Evolutionary conservation across 306 rosid species (phyloP).

Genomic region (Cucumis hystrix): DNA sequence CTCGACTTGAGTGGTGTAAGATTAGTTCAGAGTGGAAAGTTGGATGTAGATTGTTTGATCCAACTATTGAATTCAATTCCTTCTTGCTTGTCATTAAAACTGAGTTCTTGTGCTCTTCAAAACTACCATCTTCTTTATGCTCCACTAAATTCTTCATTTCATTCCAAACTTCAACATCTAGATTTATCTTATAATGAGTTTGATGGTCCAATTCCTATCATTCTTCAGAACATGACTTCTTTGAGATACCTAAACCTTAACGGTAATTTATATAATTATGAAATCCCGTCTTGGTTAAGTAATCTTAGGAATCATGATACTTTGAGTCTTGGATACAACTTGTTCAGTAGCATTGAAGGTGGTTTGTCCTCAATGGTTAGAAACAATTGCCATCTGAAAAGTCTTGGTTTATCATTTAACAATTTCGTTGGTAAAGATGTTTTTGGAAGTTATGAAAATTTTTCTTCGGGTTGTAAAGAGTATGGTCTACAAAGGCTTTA

Average conservation of each 20-base stretch:
- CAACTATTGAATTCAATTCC: neutral
- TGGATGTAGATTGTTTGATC: neutral
- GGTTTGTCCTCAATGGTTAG: neutral
- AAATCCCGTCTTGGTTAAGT: neutral
- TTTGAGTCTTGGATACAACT: neutral
- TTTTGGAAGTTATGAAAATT: neutral
- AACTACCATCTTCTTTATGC: neutral
- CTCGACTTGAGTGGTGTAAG: neutral
- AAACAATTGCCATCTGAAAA: neutral
- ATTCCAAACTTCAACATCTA: neutral
- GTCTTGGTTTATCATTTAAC: neutral
- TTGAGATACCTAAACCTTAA: neutral
- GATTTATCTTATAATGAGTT: neutral
- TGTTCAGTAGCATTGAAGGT: neutral
- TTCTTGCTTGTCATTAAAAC: neutral
- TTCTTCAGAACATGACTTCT: neutral
- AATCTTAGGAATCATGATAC: neutral
- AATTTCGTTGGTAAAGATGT: neutral
- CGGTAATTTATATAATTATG: neutral
- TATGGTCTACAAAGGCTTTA: neutral
- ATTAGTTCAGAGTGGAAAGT: too few species aligned
- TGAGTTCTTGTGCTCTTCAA: neutral
- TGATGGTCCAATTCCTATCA: neutral
- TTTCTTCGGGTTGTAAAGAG: neutral
- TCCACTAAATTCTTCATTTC: slow-evolving; percentile 1